Conservation (phyloP, 768 basidiomycete genomes). For the Rhodocollybia butyracea region DNA sequence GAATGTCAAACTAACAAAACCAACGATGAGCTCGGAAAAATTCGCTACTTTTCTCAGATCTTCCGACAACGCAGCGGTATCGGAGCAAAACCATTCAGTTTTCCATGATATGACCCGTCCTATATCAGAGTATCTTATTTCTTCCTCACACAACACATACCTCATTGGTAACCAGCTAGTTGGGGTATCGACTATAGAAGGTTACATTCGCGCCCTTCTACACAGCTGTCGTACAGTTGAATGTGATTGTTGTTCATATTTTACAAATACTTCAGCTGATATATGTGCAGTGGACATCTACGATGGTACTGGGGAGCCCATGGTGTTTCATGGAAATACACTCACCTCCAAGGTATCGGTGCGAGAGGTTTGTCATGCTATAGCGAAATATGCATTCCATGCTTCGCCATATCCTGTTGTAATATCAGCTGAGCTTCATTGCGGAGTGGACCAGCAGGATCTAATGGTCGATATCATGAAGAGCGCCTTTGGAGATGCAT, state of each 20-base stretch:
- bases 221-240: constrained; percentile 94
- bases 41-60: constrained; percentile 4
- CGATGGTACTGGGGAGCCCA: constrained; percentile 81
- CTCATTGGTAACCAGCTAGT: constrained; percentile 84
- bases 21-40: background rate
- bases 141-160: constrained; percentile 89
- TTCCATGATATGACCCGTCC: constrained; percentile 89
- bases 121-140: constrained; percentile 64
- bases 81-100: background rate
- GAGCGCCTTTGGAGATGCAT: constrained; percentile 39
- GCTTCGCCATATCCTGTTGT: constrained; percentile 90
- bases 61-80: background rate
- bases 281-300: constrained; percentile 87
- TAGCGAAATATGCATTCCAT: constrained; percentile 89
- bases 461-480: constrained; percentile 74
- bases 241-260: constrained; percentile 65
- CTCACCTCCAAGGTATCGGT: constrained; percentile 81
- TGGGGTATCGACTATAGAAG: constrained; percentile 86
- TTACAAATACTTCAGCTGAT: too few relatives aligned
- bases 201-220: constrained; percentile 89
- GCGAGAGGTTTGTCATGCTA: constrained; percentile 78
- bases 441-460: constrained; percentile 75
- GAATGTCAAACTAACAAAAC: background rate
- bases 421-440: constrained; percentile 92
- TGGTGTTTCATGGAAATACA: constrained; percentile 88